Base-by-base conservation (phyloP, 2,329 filamentous ascomycete genomes). In the Pseudonectria foliicola region DNA sequence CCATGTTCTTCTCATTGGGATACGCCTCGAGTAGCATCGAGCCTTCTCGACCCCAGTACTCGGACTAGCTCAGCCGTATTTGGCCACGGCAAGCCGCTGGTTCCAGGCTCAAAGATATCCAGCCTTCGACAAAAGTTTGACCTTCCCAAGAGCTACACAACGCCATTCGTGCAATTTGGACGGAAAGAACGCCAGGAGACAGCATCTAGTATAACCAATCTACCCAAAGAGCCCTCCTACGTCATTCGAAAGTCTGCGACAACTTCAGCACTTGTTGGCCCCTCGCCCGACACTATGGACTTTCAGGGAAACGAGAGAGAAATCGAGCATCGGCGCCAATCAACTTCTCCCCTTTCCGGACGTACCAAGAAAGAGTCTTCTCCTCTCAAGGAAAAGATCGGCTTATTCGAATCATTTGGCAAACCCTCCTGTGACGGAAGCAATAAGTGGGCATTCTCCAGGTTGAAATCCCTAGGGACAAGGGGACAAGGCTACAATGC, bases 401-500 rank as follows among this genome's bases (percentile, higher is more conserved):
- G 46, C 4, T 38, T 58, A 7, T 60, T 56, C 31, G 55, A 60
- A 28, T 49, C 48, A 12, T 34, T 60, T 25, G 46, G 42, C 14
- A 38, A 21, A 6, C 38, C 38, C 25, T 14, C 14, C 8, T 24
- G 21, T 24, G 7, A 13, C 16, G 11, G 16, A 27, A 14, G 18
- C 18, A 21, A 8, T 21, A 21, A 21, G 18, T 21, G 18, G 18
- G 18, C 18, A 21, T 21, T 21, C 8, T 8, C 18, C 18, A 21
- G 18, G 18, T 6, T 21, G 6, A 26, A 12, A 15, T 18, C 0
- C 14, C 3, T 10, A 25, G 23, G 16, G 6, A 7, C 5, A 7
- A 21, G 16, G 6, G 11, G 12, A n/a, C 4, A 35, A 18, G 8
- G 12, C 29, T 7, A 24, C 27, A 13, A 1, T 25, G 13, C 11